Conservation (phyloP, 192 early-diverging fungal genomes). For the Chytriomyces sp. region DNA sequence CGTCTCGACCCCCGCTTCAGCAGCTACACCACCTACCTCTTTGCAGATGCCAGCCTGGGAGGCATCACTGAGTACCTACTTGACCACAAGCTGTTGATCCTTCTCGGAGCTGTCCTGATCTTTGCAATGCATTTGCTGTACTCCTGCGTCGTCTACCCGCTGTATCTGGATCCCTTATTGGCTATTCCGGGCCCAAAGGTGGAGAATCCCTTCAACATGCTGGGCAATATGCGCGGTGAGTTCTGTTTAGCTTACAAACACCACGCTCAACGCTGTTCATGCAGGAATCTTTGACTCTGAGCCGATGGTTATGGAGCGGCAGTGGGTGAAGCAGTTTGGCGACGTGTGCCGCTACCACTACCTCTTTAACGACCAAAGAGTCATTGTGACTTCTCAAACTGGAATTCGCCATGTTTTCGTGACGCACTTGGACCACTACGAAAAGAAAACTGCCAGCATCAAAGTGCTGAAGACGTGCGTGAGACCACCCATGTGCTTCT, state of each 20-base stretch:
- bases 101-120: neutral
- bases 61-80: no score
- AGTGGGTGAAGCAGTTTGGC: neutral
- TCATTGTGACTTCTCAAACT: neutral
- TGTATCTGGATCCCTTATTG: neutral
- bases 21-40: no score
- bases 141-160: conserved; percentile 2
- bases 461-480: neutral
- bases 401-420: neutral
- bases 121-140: neutral
- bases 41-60: no score
- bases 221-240: no score
- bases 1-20: no score
- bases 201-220: neutral
- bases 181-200: neutral
- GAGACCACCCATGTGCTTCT: neutral
- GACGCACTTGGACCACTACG: neutral
- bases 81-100: no score
- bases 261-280: no score
- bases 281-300: neutral
- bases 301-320: neutral
- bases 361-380: neutral
- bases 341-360: neutral
- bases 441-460: neutral
- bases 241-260: no score